Percentiles rank a stretch among this genome's conserved stretches.
phyloP scores from a whole-genome alignment of 257 asterid species.

The Nicotiana benthamiana region DNA sequence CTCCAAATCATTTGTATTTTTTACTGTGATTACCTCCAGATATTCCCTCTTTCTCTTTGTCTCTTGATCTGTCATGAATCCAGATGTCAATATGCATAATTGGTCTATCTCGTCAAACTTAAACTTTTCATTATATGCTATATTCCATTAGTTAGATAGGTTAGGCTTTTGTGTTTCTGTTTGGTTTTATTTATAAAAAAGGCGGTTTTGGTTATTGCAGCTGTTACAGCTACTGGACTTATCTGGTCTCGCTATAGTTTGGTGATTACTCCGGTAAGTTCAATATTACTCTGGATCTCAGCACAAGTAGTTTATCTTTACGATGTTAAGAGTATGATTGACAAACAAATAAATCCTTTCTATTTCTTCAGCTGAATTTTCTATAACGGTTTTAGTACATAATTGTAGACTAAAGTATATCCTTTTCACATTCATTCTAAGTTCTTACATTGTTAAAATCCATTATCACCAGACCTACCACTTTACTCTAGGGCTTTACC shows the following conservation, averaged over 20 bases:
- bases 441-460: not conserved
- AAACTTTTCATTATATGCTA: not conserved
- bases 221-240: conserved; percentile 65
- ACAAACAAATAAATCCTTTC: not conserved
- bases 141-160: conserved; percentile 20
- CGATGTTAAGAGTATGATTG: not conserved
- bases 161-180: conserved; percentile 15
- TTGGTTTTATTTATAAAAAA: not conserved
- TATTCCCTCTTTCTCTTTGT: not conserved
- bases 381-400: not conserved
- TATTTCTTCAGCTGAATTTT: not conserved
- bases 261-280: conserved; percentile 65
- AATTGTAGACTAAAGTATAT: not conserved
- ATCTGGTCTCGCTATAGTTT: conserved; percentile 75
- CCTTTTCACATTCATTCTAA: not conserved
- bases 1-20: not conserved
- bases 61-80: not conserved
- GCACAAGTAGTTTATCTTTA: not conserved
- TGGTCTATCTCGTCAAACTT: not conserved
- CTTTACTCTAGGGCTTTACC: not conserved
- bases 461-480: not conserved
- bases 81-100: not conserved
- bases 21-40: not conserved
- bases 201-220: conserved; percentile 21
- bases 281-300: not conserved